A percentile compares a stretch with the other conserved stretches of the same genome.
Evolutionary conservation across 148 eudicot species (phyloP).

Genomic region (Rhododendron henanense): DNA sequence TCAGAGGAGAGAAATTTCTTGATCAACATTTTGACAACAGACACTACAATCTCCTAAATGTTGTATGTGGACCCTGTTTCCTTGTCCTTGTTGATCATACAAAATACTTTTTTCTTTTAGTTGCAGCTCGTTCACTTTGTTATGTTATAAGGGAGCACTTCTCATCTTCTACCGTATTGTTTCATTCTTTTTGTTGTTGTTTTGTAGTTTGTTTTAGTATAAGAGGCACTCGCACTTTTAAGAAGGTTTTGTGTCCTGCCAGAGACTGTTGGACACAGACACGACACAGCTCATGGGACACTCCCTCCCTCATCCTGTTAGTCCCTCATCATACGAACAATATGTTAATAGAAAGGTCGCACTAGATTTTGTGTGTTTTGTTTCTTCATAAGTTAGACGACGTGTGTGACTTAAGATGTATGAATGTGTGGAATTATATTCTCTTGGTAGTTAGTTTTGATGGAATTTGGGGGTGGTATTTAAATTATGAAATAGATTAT

Average conservation of each 20-base stretch:
- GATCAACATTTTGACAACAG: conserved; percentile 82
- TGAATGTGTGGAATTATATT: background rate
- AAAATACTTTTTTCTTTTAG: background rate
- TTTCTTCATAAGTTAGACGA: background rate
- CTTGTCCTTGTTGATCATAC: background rate
- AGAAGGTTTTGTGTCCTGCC: background rate
- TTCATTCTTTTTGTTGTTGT: background rate
- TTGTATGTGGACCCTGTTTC: conserved; percentile 41
- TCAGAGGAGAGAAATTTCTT: conserved; percentile 63
- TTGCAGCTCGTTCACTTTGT: background rate
- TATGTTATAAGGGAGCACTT: background rate
- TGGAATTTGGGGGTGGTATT: background rate
- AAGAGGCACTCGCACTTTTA: background rate
- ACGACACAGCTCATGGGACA: background rate
- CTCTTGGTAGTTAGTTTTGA: background rate
- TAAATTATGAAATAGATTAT: background rate
- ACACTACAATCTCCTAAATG: conserved; percentile 73
- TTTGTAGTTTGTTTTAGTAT: background rate
- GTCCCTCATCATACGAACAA: background rate
- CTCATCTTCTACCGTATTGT: background rate
- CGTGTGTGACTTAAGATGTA: background rate
- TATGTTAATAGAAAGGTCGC: background rate
- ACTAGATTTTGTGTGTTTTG: background rate
- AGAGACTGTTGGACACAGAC: background rate
- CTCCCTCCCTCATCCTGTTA: background rate